Percentiles rank a stretch among this genome's conserved stretches.
These are phyloP conservation scores for Dothiorella sarmentorum DNA, from an alignment of 2,329 filamentous ascomycete genomes.

Conservation along the genomic window DNA sequence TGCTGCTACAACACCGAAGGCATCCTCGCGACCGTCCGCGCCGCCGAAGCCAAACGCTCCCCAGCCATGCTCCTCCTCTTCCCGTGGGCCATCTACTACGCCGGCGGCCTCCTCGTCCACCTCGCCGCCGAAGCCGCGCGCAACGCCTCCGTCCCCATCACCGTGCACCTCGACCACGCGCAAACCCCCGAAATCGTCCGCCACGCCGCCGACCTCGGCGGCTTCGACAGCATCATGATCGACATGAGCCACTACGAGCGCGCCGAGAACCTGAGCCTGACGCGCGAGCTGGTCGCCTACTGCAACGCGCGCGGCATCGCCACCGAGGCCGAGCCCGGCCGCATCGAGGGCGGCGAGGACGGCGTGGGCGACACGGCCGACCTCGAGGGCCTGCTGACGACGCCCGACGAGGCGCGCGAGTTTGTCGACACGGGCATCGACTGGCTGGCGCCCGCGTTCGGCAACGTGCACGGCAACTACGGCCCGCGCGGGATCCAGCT, in stretches of 20 bases:
- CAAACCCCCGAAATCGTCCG: slow-evolving; percentile 62
- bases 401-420: slow-evolving; percentile 64
- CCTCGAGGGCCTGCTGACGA: slow-evolving; percentile 62
- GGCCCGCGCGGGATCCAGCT: slow-evolving; percentile 41
- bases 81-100: slow-evolving; percentile 70
- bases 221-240: slow-evolving; percentile 69
- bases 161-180: slow-evolving; percentile 64
- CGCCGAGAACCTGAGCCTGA: slow-evolving; percentile 65
- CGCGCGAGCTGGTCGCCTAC: slow-evolving; percentile 59
- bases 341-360: slow-evolving; percentile 72
- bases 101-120: slow-evolving; percentile 48
- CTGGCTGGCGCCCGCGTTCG: slow-evolving; percentile 71
- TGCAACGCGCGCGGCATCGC: slow-evolving; percentile 64
- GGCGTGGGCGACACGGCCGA: slow-evolving; percentile 66
- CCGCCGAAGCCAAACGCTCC: slow-evolving; percentile 64
- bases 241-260: slow-evolving; percentile 73
- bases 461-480: slow-evolving; percentile 60
- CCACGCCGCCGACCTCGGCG: slow-evolving; percentile 51
- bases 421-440: slow-evolving; percentile 71
- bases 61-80: slow-evolving; percentile 71
- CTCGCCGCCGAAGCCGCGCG: slow-evolving; percentile 54
- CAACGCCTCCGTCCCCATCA: slow-evolving; percentile 57
- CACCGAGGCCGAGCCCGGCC: slow-evolving; percentile 67
- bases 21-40: slow-evolving; percentile 65
- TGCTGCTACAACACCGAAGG: slow-evolving; percentile 69